Conservation (phyloP, 371 early-diverging fungal species). For the Chytridium lagenaria region DNA sequence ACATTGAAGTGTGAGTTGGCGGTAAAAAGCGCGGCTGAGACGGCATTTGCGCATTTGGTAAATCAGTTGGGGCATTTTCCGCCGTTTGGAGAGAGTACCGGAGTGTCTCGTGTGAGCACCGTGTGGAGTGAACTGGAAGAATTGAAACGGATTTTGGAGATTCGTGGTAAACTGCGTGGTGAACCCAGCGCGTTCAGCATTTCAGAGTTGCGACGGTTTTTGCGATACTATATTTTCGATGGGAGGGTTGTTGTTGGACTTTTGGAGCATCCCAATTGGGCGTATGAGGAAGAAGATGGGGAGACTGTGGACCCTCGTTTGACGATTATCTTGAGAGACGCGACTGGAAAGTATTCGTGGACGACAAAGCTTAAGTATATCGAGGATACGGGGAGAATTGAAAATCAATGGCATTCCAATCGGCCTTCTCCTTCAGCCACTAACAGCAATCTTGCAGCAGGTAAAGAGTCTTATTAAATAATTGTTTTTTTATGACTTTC, state of each 20-base stretch:
- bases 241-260: slow-evolving; percentile 68
- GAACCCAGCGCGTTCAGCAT: background rate
- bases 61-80: slow-evolving; percentile 75
- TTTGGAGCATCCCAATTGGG: slow-evolving; percentile 56
- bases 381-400: slow-evolving; percentile 34
- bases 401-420: slow-evolving; percentile 16
- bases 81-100: slow-evolving; percentile 60
- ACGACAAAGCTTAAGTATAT: slow-evolving; percentile 60
- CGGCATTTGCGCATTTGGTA: slow-evolving; percentile 71
- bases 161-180: slow-evolving; percentile 25
- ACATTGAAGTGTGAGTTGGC: slow-evolving; percentile 52
- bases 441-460: slow-evolving; percentile 3
- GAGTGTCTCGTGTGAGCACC: slow-evolving; percentile 62
- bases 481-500: background rate
- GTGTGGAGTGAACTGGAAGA: slow-evolving; percentile 61
- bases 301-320: slow-evolving; percentile 26
- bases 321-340: slow-evolving; percentile 68
- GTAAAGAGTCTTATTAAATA: slow-evolving; percentile 3
- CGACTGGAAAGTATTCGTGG: slow-evolving; percentile 77
- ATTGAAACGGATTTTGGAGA: slow-evolving; percentile 36
- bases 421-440: slow-evolving; percentile 4
- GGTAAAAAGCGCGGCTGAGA: slow-evolving; percentile 77
- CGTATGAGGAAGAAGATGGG: slow-evolving; percentile 17
- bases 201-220: slow-evolving; percentile 34
- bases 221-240: slow-evolving; percentile 73